phyloP scores from a whole-genome alignment of 129 eudicot genomes.

The Arctium lappa region DNA sequence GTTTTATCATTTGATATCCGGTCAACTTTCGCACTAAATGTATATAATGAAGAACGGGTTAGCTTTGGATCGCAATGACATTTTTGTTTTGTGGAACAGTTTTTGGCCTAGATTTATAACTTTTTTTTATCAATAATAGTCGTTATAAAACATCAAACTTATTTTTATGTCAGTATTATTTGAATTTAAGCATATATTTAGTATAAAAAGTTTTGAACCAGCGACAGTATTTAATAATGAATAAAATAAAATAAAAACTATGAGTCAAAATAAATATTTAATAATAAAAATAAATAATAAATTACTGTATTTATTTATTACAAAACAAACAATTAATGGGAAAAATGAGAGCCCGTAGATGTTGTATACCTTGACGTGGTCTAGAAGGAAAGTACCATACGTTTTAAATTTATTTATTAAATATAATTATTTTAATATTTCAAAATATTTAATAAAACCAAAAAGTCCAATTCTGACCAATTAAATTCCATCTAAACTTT shows the following conservation, averaged over 20 bases:
- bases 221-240: no score
- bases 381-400: background rate
- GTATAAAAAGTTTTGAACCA: background rate
- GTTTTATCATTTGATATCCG: background rate
- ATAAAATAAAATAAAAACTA: background rate
- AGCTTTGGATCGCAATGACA: background rate
- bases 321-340: background rate
- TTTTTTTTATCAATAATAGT: background rate
- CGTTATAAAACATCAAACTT: background rate
- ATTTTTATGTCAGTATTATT: background rate
- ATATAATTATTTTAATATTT: background rate
- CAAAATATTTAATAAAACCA: background rate
- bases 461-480: slow-evolving; percentile 11
- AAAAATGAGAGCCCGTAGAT: background rate
- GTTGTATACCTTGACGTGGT: slow-evolving; percentile 5
- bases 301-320: no score
- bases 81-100: background rate
- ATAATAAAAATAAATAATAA: no score
- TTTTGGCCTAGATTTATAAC: background rate
- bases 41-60: background rate
- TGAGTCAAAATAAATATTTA: background rate
- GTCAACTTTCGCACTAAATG: background rate
- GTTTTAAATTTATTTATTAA: background rate
- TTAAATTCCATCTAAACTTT: background rate
- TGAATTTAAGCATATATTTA: background rate